Evolutionary conservation across 495 filamentous ascomycete species (phyloP).

Genomic region (Xanthoparmelia taractica): DNA sequence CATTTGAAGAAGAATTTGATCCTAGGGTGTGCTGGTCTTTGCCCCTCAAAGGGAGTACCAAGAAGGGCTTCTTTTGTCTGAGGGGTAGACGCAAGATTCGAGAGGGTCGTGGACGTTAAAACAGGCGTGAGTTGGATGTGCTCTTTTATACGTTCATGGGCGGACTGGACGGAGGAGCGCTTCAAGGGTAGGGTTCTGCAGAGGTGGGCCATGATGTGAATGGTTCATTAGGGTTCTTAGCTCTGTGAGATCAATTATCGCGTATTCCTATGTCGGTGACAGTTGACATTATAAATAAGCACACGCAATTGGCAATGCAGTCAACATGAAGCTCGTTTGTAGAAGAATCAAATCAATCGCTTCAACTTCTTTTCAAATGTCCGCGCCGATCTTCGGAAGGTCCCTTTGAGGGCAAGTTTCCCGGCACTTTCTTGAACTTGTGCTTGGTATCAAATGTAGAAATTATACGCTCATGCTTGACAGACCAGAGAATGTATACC

Average conservation of each 20-base stretch:
- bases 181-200: slow-evolving; percentile 53
- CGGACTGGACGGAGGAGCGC: slow-evolving; percentile 57
- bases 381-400: slow-evolving; percentile 14
- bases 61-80: slow-evolving; percentile 45
- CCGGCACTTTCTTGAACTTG: neutral
- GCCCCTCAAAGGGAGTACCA: slow-evolving; percentile 53
- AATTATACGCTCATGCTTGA: slow-evolving; percentile 1
- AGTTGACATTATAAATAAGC: neutral
- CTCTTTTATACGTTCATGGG: slow-evolving; percentile 62
- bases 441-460: slow-evolving; percentile 14
- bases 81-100: slow-evolving; percentile 64
- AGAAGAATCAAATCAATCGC: neutral
- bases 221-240: neutral
- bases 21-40: slow-evolving; percentile 51
- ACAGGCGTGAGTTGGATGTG: slow-evolving; percentile 81
- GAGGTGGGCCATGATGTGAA: slow-evolving; percentile 40
- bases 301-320: neutral
- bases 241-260: neutral
- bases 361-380: neutral
- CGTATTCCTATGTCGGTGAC: neutral
- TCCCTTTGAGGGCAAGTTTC: slow-evolving; percentile 10
- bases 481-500: slow-evolving; percentile 48
- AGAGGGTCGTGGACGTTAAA: slow-evolving; percentile 66
- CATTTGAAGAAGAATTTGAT: slow-evolving; percentile 90
- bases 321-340: neutral